Base-by-base conservation (phyloP, 2,329 filamentous ascomycete species). In the Arthrobotrys iridis region DNA sequence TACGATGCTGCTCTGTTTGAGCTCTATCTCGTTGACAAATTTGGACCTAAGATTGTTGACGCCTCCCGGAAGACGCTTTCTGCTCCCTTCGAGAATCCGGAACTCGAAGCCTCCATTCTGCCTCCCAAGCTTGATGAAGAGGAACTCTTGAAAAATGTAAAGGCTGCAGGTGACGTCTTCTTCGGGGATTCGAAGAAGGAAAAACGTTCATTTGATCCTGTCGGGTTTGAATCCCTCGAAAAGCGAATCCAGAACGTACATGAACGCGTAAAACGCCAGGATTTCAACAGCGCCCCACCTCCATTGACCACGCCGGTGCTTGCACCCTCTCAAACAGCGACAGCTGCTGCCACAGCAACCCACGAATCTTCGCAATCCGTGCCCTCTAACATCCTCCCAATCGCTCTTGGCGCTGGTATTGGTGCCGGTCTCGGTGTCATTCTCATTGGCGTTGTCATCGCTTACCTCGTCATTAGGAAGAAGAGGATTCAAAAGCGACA, bases 381-480 rank as follows among this genome's bases (percentile, higher is more conserved):
- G 1, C 60, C 62, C 4, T 62, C 63, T 0, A 75, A 75, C 28
- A 68, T 75, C 20, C 71, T 75, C 22, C 63, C 71, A 1, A 67
- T 75, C 30, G 71, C 71, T 0, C 45, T 75, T 2, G 71, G 71
- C n/a, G 71, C 71, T 2, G 71, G 71, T 33, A 68, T 75, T 18
- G 71, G 71, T 22, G 71, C 71, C 10, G 71, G 46, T 8, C 18
- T 75, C 2, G 71, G 71, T 20, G 57, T 75, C 4, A 68, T 75
- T 30, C 68, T 75, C 33, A 75, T 75, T 22, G 45, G 41, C 15
- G 28, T 52, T 26, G 71, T 62, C 1, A 68, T 75, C 57, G 71
- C 57, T 7, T 75, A 75, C 37, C 55, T 75, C 41, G 71, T 75
- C 24, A 68, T 75, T 58, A 63, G 63, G 30, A 75, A 68, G 71